Conservation (phyloP, 192 early-diverging fungal species). For the Lobulomyces angularis region DNA sequence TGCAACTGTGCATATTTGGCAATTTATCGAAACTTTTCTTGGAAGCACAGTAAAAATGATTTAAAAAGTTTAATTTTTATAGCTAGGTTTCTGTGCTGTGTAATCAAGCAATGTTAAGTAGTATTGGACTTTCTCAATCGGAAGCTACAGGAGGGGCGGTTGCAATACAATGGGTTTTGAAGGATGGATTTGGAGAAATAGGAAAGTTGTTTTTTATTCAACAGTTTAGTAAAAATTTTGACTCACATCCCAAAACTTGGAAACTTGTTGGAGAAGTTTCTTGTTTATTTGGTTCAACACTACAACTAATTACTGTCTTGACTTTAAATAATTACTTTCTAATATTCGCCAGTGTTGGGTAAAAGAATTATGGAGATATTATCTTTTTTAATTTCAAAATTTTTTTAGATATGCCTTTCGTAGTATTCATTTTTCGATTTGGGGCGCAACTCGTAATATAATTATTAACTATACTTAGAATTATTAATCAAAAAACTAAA, state of each 20-base stretch:
- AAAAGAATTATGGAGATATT: no score
- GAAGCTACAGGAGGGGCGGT: constrained; percentile 46
- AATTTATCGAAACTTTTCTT: constrained; percentile 49
- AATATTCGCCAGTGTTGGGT: constrained; percentile 38
- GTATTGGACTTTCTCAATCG: constrained; percentile 36
- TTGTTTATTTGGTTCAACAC: constrained; percentile 35
- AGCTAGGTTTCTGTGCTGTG: constrained; percentile 48
- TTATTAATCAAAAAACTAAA: no score
- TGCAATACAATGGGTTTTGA: constrained; percentile 58
- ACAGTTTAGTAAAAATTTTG: constrained; percentile 50
- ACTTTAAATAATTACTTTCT: constrained; percentile 36
- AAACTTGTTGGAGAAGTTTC: constrained; percentile 54
- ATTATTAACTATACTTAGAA: no score
- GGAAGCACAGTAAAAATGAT: constrained; percentile 35
- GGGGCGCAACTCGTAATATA: constrained; percentile 51
- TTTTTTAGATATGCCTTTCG: constrained; percentile 47
- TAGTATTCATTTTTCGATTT: constrained; percentile 52
- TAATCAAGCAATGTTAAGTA: constrained; percentile 51
- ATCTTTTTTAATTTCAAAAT: no score
- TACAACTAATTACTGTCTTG: constrained; percentile 47
- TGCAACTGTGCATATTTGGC: constrained; percentile 39
- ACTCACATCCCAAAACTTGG: constrained; percentile 63
- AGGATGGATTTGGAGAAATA: constrained; percentile 52
- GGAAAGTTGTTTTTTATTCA: constrained; percentile 63
- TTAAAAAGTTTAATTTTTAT: no score